phyloP scores from a whole-genome alignment of 257 asterid species.

The Solanum raphanifolium region DNA sequence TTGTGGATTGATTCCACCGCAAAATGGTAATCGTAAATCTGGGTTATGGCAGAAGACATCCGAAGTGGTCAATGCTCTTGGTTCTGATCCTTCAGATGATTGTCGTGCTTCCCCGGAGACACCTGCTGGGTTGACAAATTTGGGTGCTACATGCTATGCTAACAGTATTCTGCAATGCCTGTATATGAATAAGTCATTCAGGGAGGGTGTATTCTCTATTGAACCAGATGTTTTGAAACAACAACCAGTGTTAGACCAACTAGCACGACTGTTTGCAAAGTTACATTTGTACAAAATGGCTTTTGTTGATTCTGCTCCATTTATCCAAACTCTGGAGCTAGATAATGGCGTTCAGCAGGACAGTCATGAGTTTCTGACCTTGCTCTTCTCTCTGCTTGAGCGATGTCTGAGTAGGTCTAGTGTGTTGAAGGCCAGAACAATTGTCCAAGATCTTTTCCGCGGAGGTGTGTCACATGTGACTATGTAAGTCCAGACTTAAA shows the following conservation, averaged over 20 bases:
- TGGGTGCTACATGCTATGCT: conserved; percentile 99
- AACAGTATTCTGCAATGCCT: conserved; percentile 92
- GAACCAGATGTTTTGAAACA: conserved; percentile 62
- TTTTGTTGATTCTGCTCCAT: conserved; percentile 94
- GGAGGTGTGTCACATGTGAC: conserved; percentile 98
- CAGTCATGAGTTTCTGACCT: conserved; percentile 91
- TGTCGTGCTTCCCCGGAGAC: conserved; percentile 61
- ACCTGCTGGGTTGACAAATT: conserved; percentile 96
- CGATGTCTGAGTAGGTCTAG: conserved; percentile 66
- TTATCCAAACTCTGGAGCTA: conserved; percentile 80
- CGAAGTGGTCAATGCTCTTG: conserved; percentile 68
- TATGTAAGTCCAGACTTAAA: conserved; percentile 30
- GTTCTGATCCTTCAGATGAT: conserved; percentile 70
- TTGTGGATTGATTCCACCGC: conserved; percentile 82
- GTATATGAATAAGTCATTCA: conserved; percentile 78
- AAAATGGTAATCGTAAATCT: conserved; percentile 77
- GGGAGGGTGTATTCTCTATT: conserved; percentile 82
- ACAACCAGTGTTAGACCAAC: conserved; percentile 73
- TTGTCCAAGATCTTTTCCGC: conserved; percentile 88
- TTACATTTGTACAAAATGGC: conserved; percentile 85
- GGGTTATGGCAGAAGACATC: conserved; percentile 94
- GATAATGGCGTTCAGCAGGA: conserved; percentile 98
- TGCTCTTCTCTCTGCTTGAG: conserved; percentile 89
- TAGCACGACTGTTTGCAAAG: conserved; percentile 78
- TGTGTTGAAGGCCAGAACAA: conserved; percentile 61